Base-by-base conservation (phyloP, 176 grass and related monocot genomes). In the Paspalum vaginatum region DNA sequence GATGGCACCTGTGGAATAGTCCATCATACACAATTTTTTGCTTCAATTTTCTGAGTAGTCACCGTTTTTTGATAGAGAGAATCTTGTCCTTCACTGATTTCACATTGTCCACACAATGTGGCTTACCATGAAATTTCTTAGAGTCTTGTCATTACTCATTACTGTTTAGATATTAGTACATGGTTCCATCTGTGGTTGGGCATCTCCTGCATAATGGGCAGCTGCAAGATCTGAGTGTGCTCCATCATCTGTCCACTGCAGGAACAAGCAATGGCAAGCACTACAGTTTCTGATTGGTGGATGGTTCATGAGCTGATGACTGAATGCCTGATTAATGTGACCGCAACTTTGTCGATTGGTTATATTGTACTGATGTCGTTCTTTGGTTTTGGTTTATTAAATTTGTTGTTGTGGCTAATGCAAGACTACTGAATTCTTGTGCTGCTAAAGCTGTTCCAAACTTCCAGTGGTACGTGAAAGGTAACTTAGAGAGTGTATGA, bases 181-280 rank as follows among this genome's bases (percentile, higher is more conserved):
- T 81, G 82, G 72, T 64, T 80, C 57, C 87, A 47, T 80, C 70
- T 63, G 76, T 53, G 44, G 38, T 41, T 70, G 55, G 26, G 77
- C 64, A 77, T 77, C 56, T 81, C 48, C 87, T 77, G 81, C 87
- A 64, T 56, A 78, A 70, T 84, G 55, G 20, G 76, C 69, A 38
- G 20, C 54, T 80, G 87, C 82, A 77, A 89, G 82, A 89, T 89
- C 76, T 81, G 76, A 54, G 76, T 46, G 38, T 66, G 56, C 75
- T 63, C 67, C 65, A 74, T 48, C 75, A 65, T 42, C 83, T 54
- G 75, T 7, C 46, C 83, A 41, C 38, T 43, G 58, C 80, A 75
- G 61, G 77, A 57, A 60, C 61, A 52, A 65, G 68, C 58, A 64
- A 64, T 64, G 68, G 46, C 24, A 12, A n/a, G 52, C 20, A 12